phyloP scores from a whole-genome alignment of 139 green algal species.

The Auxenochlorella pyrenoidosa region DNA sequence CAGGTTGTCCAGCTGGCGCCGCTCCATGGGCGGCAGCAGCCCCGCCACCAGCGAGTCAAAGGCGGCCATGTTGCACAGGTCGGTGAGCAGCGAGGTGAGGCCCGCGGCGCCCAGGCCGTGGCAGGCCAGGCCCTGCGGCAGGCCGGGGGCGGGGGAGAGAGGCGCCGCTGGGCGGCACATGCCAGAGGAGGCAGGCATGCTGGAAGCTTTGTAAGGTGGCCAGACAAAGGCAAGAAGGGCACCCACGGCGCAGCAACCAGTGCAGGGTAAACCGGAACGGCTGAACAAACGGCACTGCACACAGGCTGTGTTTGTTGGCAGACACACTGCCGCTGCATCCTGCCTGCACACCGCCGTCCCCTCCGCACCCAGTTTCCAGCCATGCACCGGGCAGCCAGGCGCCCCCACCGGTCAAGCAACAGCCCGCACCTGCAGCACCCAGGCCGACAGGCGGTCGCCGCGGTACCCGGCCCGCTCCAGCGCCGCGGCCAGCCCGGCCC shows the following conservation, averaged over 20 bases:
- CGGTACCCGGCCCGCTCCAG: slow-evolving; percentile 60
- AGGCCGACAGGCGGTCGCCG: slow-evolving; percentile 72
- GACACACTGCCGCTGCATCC: background rate
- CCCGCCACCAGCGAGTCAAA: slow-evolving; percentile 66
- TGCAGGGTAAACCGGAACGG: background rate
- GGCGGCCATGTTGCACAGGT: slow-evolving; percentile 55
- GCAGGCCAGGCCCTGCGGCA: slow-evolving; percentile 36
- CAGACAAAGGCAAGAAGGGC: background rate
- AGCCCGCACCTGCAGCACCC: slow-evolving; percentile 50
- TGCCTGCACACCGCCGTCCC: background rate
- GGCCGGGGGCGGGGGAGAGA: background rate
- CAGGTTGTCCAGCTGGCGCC: slow-evolving; percentile 46
- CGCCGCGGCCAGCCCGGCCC: slow-evolving; percentile 19
- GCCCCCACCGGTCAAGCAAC: background rate
- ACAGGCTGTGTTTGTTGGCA: no score
- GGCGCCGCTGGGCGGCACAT: no score
- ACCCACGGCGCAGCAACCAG: background rate
- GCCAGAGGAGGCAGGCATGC: no score
- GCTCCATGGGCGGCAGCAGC: slow-evolving; percentile 51
- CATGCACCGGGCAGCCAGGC: no score
- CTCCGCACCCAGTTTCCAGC: background rate
- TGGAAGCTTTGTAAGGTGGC: no score
- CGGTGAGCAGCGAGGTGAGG: slow-evolving; percentile 43
- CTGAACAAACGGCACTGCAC: no score
- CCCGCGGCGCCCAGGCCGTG: slow-evolving; percentile 9